Percentiles rank a stretch among this genome's conserved stretches.
Evolutionary conservation across 225 moss, liverwort and hornwort species (phyloP).

Genomic region (Marchantia polymorpha): DNA sequence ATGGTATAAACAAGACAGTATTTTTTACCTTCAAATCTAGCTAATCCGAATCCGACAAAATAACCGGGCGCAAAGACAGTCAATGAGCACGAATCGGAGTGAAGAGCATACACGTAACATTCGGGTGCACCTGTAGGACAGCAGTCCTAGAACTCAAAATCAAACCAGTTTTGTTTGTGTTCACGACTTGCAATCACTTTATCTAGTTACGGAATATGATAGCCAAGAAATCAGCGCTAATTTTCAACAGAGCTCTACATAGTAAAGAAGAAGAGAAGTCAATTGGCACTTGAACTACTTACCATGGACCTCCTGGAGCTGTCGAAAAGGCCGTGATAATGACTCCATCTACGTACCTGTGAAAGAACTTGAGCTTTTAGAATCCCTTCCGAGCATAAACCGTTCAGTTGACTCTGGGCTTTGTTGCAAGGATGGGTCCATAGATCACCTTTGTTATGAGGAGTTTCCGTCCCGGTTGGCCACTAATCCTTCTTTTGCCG

Average conservation of each 20-base stretch:
- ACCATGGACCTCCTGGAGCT: constrained; percentile 86
- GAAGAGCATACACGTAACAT: constrained; percentile 94
- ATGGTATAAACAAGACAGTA: too few relatives aligned
- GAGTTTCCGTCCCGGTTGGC: too few relatives aligned
- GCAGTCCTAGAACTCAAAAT: background rate
- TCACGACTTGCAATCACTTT: background rate
- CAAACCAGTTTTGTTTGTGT: background rate
- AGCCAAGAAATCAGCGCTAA: background rate
- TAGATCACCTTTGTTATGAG: constrained; percentile 75
- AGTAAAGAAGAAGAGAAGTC: too few relatives aligned
- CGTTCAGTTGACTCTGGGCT: background rate
- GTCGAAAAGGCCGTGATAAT: constrained; percentile 81
- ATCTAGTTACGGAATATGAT: background rate
- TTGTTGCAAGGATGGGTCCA: background rate
- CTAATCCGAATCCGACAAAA: constrained; percentile 79
- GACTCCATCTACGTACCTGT: constrained; percentile 88
- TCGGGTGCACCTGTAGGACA: constrained; percentile 62
- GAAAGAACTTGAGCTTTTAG: background rate
- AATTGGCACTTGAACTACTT: too few relatives aligned
- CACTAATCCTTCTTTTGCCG: too few relatives aligned
- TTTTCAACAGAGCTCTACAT: background rate
- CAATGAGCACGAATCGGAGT: constrained; percentile 98
- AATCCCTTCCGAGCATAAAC: background rate
- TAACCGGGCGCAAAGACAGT: constrained; percentile 84
- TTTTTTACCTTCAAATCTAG: constrained; percentile 67